Base-by-base conservation (phyloP, 202 grass and related monocot species). In the Bolboschoenoplectus hybrid region DNA sequence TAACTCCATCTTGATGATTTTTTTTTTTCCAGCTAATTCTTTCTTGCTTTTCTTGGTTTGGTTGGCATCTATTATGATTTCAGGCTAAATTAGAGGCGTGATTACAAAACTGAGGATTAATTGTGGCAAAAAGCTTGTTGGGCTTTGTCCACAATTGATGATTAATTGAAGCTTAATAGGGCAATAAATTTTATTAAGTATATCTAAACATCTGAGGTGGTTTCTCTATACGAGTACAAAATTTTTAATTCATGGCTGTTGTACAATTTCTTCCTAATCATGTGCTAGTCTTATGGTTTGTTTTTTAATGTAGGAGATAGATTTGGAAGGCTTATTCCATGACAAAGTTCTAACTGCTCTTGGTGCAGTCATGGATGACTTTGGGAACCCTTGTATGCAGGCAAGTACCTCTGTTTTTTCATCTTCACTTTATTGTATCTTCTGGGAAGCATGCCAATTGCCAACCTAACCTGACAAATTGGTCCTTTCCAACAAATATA, bases 371-470 rank as follows among this genome's bases (percentile, higher is more conserved):
- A 97, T 97, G 90, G 92, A 94, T 81, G 92, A 97, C 87, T 91
- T 91, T 16, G 89, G 94, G 75, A 97, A 94, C 86, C 94, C 94
- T 55, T 89, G 92, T 9, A 79, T 97, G 74, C 94, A 94, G 90
- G 94, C 86, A 94, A 92, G 87, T 92, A 32, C 53, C 67, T 61
- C 69, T 50, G 38, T 81, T 36, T 67, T 19, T 50, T 67, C 8
- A 72, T 84, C 0, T 85, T 74, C 45, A 45, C 4, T 32, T 16
- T 73, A 3, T 61, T 76, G 72, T 74, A 74, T 74, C 1, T 47
- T 11, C 70, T 26, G 41, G 11, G 38, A 74, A 74, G 1, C 39
- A 74, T 49, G 5, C n/a, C n/a, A 67, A 62, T 17, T 6, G 58
- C 26, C 26, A 34, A 64, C 62, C 62, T 35, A 74, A 74, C 70